Percentiles rank a stretch among this genome's conserved stretches.
Conservation (phyloP, 2,329 filamentous ascomycete genomes). For the Arthroderma uncinatum region DNA sequence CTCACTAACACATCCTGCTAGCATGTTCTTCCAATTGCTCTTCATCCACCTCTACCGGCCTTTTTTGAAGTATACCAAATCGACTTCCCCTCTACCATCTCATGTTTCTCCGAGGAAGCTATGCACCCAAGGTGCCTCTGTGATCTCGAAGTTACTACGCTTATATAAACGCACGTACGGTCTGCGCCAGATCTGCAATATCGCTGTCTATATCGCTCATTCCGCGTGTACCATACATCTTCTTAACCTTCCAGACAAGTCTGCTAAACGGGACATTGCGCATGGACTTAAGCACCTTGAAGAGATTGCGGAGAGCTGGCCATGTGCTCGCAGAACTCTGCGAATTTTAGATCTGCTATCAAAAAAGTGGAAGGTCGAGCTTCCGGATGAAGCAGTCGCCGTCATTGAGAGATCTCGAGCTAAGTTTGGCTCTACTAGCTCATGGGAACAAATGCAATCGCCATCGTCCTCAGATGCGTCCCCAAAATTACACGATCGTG, state of each 20-base stretch:
- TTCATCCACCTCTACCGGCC: slow-evolving; percentile 94
- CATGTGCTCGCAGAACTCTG: slow-evolving; percentile 73
- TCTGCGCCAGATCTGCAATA: slow-evolving; percentile 86
- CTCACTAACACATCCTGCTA: slow-evolving; percentile 32
- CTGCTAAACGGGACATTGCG: slow-evolving; percentile 75
- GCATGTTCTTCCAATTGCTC: slow-evolving; percentile 94
- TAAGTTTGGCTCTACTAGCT: slow-evolving; percentile 62
- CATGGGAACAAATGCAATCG: slow-evolving; percentile 48
- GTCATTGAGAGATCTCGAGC: slow-evolving; percentile 68
- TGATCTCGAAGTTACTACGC: slow-evolving; percentile 87
- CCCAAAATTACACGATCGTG: slow-evolving; percentile 3
- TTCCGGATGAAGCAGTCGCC: slow-evolving; percentile 69
- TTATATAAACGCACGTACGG: slow-evolving; percentile 89
- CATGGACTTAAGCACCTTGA: slow-evolving; percentile 86
- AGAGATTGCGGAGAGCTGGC: slow-evolving; percentile 92
- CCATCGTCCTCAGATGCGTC: slow-evolving; percentile 26
- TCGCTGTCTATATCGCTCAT: slow-evolving; percentile 90
- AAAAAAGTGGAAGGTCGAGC: slow-evolving; percentile 76
- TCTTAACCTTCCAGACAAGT: slow-evolving; percentile 85
- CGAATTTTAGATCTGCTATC: slow-evolving; percentile 74
- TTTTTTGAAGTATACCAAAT: slow-evolving; percentile 79
- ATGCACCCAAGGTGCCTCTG: slow-evolving; percentile 77
- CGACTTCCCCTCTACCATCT: slow-evolving; percentile 67
- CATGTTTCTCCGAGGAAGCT: slow-evolving; percentile 85
- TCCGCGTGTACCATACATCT: slow-evolving; percentile 91